phyloP scores from a whole-genome alignment of 2,329 filamentous ascomycete species.

The Scedosporium apiospermum region DNA sequence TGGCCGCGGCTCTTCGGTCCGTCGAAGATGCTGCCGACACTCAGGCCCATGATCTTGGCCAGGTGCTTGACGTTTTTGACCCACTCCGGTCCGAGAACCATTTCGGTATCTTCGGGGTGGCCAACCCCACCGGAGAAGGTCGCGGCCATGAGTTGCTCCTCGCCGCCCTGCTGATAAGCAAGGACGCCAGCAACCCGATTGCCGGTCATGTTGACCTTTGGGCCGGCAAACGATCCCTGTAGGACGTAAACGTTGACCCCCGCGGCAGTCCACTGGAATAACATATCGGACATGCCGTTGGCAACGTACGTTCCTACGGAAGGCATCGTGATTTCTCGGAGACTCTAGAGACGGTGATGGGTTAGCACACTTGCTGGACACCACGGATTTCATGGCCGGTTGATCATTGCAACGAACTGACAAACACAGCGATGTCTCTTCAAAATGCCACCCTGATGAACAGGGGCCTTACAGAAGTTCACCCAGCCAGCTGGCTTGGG shows the following conservation, averaged over 20 bases:
- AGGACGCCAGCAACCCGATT: neutral
- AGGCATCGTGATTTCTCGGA: neutral
- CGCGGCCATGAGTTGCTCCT: neutral
- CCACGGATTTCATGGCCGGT: too few relatives aligned
- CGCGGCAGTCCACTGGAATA: neutral
- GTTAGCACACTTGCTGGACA: too few relatives aligned
- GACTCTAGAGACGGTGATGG: neutral
- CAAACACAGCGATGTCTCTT: neutral
- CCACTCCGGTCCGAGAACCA: slow-evolving; percentile 16
- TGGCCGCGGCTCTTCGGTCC: neutral
- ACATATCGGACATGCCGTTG: neutral
- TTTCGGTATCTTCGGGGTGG: neutral
- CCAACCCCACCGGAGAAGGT: slow-evolving; percentile 1
- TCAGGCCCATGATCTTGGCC: slow-evolving; percentile 18
- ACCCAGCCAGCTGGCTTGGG: neutral
- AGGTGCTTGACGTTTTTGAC: slow-evolving; percentile 18
- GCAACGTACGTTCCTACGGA: neutral
- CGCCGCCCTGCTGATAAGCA: neutral
- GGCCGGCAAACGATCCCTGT: neutral
- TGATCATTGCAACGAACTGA: neutral
- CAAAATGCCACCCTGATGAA: too few relatives aligned
- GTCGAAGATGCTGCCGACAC: slow-evolving; percentile 16
- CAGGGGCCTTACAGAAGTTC: neutral
- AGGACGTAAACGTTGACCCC: neutral
- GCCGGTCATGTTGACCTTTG: neutral